Evolutionary conservation across 441 rosid species (phyloP), one percentile per base, ranked within the genome.

Genomic region (Erodium trifolium): DNA sequence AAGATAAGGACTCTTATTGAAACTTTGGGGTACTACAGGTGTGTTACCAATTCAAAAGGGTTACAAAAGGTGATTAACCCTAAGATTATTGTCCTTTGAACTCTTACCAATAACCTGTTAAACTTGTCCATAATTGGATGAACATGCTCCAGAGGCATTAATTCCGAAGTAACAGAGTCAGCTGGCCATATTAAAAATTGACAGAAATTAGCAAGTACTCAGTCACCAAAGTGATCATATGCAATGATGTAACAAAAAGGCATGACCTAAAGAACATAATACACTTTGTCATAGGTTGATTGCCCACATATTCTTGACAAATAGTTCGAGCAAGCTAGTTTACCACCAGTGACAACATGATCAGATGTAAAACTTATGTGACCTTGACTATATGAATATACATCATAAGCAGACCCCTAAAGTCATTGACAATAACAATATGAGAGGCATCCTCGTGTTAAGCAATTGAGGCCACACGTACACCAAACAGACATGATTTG

Each of bases 71-170:
- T 23, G 2, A 23, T 23, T 23, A 23, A 23, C 2, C 27, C 27
- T 64, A 57, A 68, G 66, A 31, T 31, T 39, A 1, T 7, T 63
- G 53, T 35, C 63, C 74, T 49, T 55, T 68, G 53, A 69, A 47
- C 31, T 62, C 95, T 81, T 85, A 93, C 98, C 95, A 89, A 70
- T 80, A 89, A 74, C 81, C 97, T 85, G 72, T 79, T 83, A 77
- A 93, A 86, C 82, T 82, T 83, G 68, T 84, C 69, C 60, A 77
- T 72, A 76, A 82, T 76, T 19, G 89, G 88, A 76, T 80, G 86
- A 75, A 78, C 76, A 76, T 70, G 82, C 69, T 81, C 82, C 82
- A 83, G 75, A 66, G 76, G 80, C 72, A 80, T 69, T 53, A 81
- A 69, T 16, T 81, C 81, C 69, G 87, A 77, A 76, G 65, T 78